Evolutionary conservation across 2,329 filamentous ascomycete genomes (phyloP), one percentile per base, ranked within the genome.

Genomic region (Aureobasidium sp.): DNA sequence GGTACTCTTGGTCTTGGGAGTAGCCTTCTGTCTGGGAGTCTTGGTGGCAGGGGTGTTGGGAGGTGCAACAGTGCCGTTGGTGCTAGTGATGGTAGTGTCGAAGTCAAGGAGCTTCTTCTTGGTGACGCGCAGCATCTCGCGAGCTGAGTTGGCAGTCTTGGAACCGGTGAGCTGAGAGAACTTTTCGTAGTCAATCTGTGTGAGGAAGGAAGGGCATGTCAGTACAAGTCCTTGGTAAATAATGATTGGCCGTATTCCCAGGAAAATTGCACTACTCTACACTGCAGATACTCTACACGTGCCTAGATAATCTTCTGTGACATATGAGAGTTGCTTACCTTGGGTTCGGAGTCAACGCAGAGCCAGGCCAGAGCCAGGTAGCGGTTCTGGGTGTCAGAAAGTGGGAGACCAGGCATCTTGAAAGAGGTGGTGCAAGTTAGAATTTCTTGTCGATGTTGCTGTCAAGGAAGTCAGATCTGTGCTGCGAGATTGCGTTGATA

Each of bases 171-270:
- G 62, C 27, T 59, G 27, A 63, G 64, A 63, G 68, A 73, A 72
- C 63, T 70, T 70, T 32, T 66, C 66, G 64, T 69, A 73, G 67
- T 73, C 69, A 68, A 73, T 70, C 70, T 73, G 20, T 29, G 3
- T 13, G 26, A 26, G 13, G 42, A 12, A 27, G 27, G 10, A n/a
- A 12, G 13, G 12, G 20, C 5, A 10, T 41, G 60, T 44, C 5
- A 46, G 48, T 8, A 41, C n/a, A 20, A 13, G 39, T 15, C 12
- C 29, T 10, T 1, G 7, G 13, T 29, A 9, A 12, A n/a, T 5
- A 17, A 36, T 13, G 29, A 56, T 26, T 9, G 3, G n/a, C 36
- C 13, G 23, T 17, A 50, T 34, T 12, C 3, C 20, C 20, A 17
- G 9, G 12, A 34, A 27, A 2, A 7, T 29, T 29, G 12, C 17